phyloP scores from a whole-genome alignment of 257 asterid genomes.

The Apocynum venetum region DNA sequence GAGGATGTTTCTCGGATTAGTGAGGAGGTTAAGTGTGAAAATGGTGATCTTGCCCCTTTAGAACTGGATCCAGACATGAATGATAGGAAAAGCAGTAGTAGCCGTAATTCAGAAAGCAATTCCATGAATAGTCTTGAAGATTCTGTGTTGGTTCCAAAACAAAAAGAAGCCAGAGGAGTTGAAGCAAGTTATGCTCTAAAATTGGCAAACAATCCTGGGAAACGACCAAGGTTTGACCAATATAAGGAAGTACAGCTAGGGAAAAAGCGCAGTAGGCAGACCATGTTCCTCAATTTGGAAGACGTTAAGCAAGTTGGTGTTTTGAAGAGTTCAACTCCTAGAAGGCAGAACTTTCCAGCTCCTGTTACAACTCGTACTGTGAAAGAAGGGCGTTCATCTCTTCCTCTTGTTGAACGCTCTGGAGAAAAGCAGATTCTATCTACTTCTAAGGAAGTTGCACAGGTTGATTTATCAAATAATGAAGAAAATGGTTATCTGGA shows the following conservation, averaged over 20 bases:
- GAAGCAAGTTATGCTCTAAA: slow-evolving; percentile 81
- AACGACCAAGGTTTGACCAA: slow-evolving; percentile 84
- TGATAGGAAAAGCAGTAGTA: slow-evolving; percentile 41
- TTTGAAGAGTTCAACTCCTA: slow-evolving; percentile 70
- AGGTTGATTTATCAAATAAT: slow-evolving; percentile 45
- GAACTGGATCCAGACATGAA: slow-evolving; percentile 51
- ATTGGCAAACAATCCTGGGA: slow-evolving; percentile 60
- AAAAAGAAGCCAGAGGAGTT: slow-evolving; percentile 67
- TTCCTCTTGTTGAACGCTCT: slow-evolving; percentile 43
- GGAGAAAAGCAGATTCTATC: slow-evolving; percentile 71
- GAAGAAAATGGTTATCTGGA: slow-evolving; percentile 55
- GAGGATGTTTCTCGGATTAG: slow-evolving; percentile 35
- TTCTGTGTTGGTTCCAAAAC: slow-evolving; percentile 52
- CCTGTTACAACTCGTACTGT: slow-evolving; percentile 61
- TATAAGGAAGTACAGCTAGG: slow-evolving; percentile 95
- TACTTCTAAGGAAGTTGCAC: slow-evolving; percentile 46
- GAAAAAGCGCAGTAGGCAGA: slow-evolving; percentile 90
- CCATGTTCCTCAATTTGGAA: slow-evolving; percentile 89
- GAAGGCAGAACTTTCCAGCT: slow-evolving; percentile 81
- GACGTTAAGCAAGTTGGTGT: slow-evolving; percentile 86
- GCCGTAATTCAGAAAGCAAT: slow-evolving; percentile 29
- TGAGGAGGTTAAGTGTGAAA: slow-evolving; percentile 48
- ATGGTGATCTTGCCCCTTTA: slow-evolving; percentile 24
- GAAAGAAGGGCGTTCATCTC: slow-evolving; percentile 58
- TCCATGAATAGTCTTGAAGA: slow-evolving; percentile 58